These are phyloP conservation scores for Dimocarpus longan DNA, from an alignment of 345 rosid species.

Conservation along the genomic window DNA sequence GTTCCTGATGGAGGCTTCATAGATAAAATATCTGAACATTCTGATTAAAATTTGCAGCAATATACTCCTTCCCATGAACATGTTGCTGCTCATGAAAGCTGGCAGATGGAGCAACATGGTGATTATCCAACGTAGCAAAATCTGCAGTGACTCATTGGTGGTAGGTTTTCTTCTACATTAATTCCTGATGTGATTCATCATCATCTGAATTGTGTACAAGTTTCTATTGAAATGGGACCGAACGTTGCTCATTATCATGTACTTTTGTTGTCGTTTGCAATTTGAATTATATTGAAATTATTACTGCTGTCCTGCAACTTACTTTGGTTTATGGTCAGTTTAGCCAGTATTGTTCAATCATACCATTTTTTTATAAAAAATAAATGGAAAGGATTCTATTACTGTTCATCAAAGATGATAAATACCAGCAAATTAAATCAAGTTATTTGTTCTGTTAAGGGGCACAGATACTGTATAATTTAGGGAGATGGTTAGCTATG, in stretches of 20 bases:
- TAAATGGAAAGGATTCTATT: neutral
- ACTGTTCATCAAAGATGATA: neutral
- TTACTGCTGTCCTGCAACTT: slow-evolving; percentile 23
- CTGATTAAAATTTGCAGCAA: slow-evolving; percentile 47
- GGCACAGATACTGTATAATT: slow-evolving; percentile 14
- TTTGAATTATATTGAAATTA: slow-evolving; percentile 25
- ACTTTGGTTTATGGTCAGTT: slow-evolving; percentile 30
- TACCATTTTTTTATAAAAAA: neutral
- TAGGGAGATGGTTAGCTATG: slow-evolving; percentile 9
- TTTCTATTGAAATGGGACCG: slow-evolving; percentile 35
- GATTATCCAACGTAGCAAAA: slow-evolving; percentile 47
- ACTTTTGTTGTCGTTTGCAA: slow-evolving; percentile 25
- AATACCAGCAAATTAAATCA: neutral
- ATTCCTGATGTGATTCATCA: slow-evolving; percentile 36
- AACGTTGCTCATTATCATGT: slow-evolving; percentile 23
- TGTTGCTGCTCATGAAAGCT: slow-evolving; percentile 88
- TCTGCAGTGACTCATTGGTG: slow-evolving; percentile 35
- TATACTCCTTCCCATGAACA: slow-evolving; percentile 72
- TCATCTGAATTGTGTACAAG: slow-evolving; percentile 28
- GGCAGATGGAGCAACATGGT: slow-evolving; percentile 76
- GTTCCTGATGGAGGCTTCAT: neutral
- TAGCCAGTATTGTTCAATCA: slow-evolving; percentile 26
- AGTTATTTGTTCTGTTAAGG: slow-evolving; percentile 19
- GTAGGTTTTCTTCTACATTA: slow-evolving; percentile 30
- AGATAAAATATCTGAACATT: slow-evolving; percentile 2